A percentile compares a stretch with the other conserved stretches of the same genome.
Conservation (phyloP, 2,329 filamentous ascomycete species). For the Chrysoporthe cubensis region DNA sequence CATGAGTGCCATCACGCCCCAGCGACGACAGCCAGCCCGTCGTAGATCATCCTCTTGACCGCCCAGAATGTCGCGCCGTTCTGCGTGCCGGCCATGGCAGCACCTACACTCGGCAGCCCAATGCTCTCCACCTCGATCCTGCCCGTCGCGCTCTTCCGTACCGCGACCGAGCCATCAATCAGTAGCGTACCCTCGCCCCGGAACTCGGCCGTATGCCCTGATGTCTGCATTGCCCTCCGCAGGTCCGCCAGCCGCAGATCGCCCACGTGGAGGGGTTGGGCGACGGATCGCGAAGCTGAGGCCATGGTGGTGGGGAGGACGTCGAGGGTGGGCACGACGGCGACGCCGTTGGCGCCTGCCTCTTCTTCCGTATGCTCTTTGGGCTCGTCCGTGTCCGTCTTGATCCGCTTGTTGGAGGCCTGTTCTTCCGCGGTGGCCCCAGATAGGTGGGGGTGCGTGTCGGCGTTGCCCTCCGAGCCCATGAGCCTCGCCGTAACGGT, state of each 20-base stretch:
- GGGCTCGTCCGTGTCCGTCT: slow-evolving; percentile 43
- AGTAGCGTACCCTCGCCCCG: slow-evolving; percentile 89
- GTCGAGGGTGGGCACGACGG: slow-evolving; percentile 54
- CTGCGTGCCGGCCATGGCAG: slow-evolving; percentile 46
- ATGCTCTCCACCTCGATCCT: slow-evolving; percentile 86
- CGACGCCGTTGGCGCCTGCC: slow-evolving; percentile 31
- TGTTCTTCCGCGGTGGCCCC: slow-evolving; percentile 51
- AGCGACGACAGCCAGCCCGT: slow-evolving; percentile 87
- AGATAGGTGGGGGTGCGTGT: slow-evolving; percentile 32
- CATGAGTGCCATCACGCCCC: slow-evolving; percentile 54
- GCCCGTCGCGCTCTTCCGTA: slow-evolving; percentile 85
- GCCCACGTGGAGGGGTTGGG: slow-evolving; percentile 91
- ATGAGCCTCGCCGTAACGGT: slow-evolving; percentile 79
- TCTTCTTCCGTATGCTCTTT: slow-evolving; percentile 30
- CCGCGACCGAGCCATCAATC: slow-evolving; percentile 84
- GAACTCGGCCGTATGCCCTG: slow-evolving; percentile 89
- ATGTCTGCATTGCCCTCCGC: slow-evolving; percentile 77
- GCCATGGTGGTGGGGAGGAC: slow-evolving; percentile 63
- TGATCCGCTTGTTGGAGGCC: slow-evolving; percentile 53
- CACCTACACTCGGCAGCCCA: slow-evolving; percentile 54
- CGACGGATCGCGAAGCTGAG: slow-evolving; percentile 74
- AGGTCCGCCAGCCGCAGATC: slow-evolving; percentile 89
- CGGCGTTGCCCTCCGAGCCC: slow-evolving; percentile 46
- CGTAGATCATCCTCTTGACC: slow-evolving; percentile 90
- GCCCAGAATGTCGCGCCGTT: slow-evolving; percentile 76